phyloP scores from a whole-genome alignment of 2,329 filamentous ascomycete species.

The Furcasterigmium sp. region DNA sequence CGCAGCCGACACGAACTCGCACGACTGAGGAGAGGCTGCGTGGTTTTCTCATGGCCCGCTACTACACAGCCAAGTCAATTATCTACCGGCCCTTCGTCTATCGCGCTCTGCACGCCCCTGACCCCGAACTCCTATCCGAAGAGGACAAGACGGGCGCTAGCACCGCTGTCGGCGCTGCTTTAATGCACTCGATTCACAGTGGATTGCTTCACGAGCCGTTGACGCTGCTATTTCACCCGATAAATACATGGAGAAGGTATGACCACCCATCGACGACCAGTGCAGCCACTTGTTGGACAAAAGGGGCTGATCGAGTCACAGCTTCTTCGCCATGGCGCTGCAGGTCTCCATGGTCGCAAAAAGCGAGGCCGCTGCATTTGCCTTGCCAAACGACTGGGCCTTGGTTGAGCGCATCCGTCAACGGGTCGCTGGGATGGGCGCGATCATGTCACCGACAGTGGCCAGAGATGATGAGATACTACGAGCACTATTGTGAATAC shows the following conservation, averaged over 20 bases:
- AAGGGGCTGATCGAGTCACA: no score
- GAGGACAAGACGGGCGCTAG: background rate
- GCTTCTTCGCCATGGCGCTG: conserved; percentile 1
- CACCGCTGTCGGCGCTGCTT: background rate
- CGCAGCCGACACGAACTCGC: background rate
- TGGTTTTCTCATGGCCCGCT: conserved; percentile 5
- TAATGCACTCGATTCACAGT: background rate
- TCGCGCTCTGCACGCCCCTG: background rate
- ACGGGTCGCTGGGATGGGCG: background rate
- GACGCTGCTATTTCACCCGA: conserved; percentile 1
- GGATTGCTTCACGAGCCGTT: background rate
- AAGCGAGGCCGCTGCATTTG: background rate
- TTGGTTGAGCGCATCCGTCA: background rate
- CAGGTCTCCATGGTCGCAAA: background rate
- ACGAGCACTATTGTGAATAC: no score
- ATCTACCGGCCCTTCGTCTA: conserved; percentile 5
- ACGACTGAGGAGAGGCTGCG: conserved; percentile 3
- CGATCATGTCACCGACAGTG: background rate
- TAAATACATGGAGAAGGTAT: conserved; percentile 2
- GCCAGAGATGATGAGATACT: conserved; percentile 1
- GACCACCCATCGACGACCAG: no score
- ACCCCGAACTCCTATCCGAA: background rate
- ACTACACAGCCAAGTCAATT: conserved; percentile 8
- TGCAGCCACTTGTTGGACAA: no score
- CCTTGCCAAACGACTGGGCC: background rate